phyloP scores from a whole-genome alignment of 108 stramenopile genomes.

The Nannochloropsis granulata region DNA sequence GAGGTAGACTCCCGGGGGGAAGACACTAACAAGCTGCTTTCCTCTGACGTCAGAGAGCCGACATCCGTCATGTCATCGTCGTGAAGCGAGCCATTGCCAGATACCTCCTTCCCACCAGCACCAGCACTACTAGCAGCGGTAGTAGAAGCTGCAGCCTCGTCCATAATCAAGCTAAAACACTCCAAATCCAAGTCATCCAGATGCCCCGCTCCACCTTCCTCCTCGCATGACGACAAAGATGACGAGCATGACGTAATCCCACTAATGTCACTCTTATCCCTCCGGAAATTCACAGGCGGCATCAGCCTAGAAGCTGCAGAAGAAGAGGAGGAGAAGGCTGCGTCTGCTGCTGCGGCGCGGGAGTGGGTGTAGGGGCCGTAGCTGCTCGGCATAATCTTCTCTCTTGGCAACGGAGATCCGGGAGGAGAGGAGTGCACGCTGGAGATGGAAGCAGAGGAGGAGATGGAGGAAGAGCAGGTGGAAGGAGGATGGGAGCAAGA shows the following conservation, averaged over 20 bases:
- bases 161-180: not conserved
- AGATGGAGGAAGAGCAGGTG: not conserved
- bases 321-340: too few species aligned
- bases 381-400: not conserved
- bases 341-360: too few species aligned
- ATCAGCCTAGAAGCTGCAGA: not conserved
- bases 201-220: not conserved
- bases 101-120: not conserved
- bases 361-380: too few species aligned
- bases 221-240: too few species aligned
- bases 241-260: not conserved
- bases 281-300: not conserved
- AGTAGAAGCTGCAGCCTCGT: not conserved
- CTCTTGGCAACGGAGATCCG: not conserved
- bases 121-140: too few species aligned
- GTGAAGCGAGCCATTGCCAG: not conserved
- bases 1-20: not conserved
- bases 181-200: not conserved
- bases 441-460: not conserved
- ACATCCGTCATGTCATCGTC: not conserved
- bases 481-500: not conserved
- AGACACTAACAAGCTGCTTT: not conserved
- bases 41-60: not conserved
- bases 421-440: not conserved
- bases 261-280: not conserved